A percentile compares a stretch with the other conserved stretches of the same genome.
Evolutionary conservation across 805 yeast species (phyloP).

Genomic region (Maudiozyma barnettii): DNA sequence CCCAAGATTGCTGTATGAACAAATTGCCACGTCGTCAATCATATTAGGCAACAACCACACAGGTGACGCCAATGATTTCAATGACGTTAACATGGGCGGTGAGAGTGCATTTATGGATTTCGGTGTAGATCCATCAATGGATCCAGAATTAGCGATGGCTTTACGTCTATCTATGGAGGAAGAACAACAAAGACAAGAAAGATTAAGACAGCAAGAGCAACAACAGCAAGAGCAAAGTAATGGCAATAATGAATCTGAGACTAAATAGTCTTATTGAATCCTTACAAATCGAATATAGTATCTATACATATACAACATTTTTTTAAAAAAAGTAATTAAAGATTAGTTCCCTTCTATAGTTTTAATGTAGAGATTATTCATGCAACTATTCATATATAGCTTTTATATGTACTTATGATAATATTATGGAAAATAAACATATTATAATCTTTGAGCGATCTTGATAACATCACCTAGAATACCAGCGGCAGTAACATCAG

Average conservation of each 20-base stretch:
- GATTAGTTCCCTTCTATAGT: not conserved
- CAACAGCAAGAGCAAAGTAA: constrained; percentile 5
- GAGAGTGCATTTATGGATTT: constrained; percentile 51
- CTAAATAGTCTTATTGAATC: not conserved
- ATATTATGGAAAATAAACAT: not conserved
- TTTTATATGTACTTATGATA: not conserved
- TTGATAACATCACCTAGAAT: constrained; percentile 89
- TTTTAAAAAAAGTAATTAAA: not conserved
- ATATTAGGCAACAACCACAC: constrained; percentile 51
- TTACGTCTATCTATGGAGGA: constrained; percentile 90
- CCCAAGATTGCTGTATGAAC: constrained; percentile 73
- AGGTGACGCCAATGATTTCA: constrained; percentile 35
- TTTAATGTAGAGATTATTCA: not conserved
- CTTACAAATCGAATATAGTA: not conserved
- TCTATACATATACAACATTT: not conserved
- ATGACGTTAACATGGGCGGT: constrained; percentile 36
- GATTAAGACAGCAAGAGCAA: constrained; percentile 38
- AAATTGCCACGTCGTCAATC: constrained; percentile 66
- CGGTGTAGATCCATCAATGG: constrained; percentile 81
- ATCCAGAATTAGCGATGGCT: constrained; percentile 95
- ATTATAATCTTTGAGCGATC: constrained; percentile 69
- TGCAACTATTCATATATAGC: not conserved
- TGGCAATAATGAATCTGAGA: constrained; percentile 1
- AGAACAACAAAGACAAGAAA: constrained; percentile 84
- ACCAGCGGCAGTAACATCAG: constrained; percentile 73